Evolutionary conservation across 305 asterid species (phyloP).

Genomic region (Fraxinus sp.): DNA sequence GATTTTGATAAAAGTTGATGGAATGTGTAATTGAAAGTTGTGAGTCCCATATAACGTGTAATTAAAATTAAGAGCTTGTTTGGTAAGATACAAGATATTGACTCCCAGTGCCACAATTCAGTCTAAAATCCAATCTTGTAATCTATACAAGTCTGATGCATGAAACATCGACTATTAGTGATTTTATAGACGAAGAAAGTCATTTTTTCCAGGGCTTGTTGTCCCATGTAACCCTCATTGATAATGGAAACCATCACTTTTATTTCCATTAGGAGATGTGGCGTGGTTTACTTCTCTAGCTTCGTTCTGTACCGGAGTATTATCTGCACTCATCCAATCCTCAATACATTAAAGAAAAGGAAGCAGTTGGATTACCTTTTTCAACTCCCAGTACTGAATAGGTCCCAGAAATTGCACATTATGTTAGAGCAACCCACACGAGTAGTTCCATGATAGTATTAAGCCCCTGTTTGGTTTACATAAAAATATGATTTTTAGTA

Average conservation of each 20-base stretch:
- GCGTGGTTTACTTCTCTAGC: neutral
- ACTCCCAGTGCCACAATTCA: too few species aligned
- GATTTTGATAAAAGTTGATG: too few species aligned
- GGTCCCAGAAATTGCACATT: neutral
- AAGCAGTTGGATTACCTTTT: neutral
- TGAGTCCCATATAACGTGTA: too few species aligned
- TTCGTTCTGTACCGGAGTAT: neutral
- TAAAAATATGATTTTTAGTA: too few species aligned
- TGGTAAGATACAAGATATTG: too few species aligned
- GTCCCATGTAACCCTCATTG: neutral
- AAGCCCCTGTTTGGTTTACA: neutral
- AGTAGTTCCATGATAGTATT: neutral
- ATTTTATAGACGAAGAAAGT: neutral
- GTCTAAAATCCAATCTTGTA: too few species aligned
- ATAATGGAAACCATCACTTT: neutral
- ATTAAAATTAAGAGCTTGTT: too few species aligned
- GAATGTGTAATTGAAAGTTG: too few species aligned
- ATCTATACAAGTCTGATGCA: too few species aligned
- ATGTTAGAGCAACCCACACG: neutral
- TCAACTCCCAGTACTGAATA: neutral
- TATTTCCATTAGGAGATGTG: neutral
- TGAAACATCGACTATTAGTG: too few species aligned
- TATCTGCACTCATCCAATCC: neutral
- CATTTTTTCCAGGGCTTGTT: neutral
- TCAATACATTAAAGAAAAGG: neutral